phyloP scores from a whole-genome alignment of 106 monocot genomes.

The Agapanthus africanus region DNA sequence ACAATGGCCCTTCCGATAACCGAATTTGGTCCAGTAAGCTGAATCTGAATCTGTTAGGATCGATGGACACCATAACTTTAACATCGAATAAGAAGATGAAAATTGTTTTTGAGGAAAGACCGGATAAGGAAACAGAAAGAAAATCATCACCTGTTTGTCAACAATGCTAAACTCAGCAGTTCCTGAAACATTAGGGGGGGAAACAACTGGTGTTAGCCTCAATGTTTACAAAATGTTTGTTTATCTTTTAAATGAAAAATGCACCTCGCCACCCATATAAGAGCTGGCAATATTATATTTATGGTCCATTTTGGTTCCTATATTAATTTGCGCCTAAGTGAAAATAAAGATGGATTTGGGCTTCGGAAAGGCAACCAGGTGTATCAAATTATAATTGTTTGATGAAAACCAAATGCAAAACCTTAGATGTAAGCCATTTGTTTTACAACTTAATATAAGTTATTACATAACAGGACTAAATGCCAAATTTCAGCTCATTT shows the following conservation, averaged over 20 bases:
- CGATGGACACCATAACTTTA: not conserved
- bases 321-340: too few species aligned
- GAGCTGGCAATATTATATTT: too few species aligned
- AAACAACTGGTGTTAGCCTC: not conserved
- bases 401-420: too few species aligned
- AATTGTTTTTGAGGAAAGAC: not conserved
- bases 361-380: not conserved
- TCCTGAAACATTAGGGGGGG: constrained; percentile 12
- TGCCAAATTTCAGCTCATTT: too few species aligned
- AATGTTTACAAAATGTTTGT: not conserved
- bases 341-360: too few species aligned
- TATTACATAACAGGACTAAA: too few species aligned
- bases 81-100: not conserved
- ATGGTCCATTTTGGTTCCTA: too few species aligned
- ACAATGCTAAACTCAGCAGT: constrained; percentile 19
- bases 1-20: constrained; percentile 70
- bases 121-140: not conserved
- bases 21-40: constrained; percentile 50
- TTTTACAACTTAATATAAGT: too few species aligned
- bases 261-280: too few species aligned
- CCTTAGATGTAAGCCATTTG: too few species aligned
- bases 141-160: constrained; percentile 24
- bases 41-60: constrained; percentile 39
- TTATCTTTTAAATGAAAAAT: too few species aligned
- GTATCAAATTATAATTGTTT: too few species aligned